Evolutionary conservation across 768 basidiomycete genomes (phyloP).

Genomic region (Trametes maxima): DNA sequence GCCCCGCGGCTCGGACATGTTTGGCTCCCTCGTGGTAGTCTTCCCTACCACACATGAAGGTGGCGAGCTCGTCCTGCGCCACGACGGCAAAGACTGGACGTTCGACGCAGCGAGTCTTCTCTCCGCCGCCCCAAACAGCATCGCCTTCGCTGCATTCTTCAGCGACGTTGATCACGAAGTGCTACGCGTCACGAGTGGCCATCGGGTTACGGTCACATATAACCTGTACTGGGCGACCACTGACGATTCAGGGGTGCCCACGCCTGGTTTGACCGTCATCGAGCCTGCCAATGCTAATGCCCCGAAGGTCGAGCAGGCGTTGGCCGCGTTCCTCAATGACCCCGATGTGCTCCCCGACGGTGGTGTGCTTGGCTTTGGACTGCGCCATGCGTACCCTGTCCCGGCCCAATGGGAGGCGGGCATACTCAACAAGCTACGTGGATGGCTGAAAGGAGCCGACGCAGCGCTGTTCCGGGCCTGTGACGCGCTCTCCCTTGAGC

Average conservation of each 20-base stretch:
- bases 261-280: background rate
- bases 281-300: background rate
- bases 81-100: slow-evolving; percentile 15
- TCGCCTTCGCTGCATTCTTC: slow-evolving; percentile 31
- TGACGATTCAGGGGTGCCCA: slow-evolving; percentile 17
- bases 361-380: slow-evolving; percentile 43
- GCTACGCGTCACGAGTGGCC: too few relatives aligned
- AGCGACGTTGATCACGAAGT: too few relatives aligned
- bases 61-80: slow-evolving; percentile 41
- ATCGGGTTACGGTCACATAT: too few relatives aligned
- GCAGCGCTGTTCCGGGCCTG: slow-evolving; percentile 1
- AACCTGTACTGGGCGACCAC: slow-evolving; percentile 39
- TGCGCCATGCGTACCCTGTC: slow-evolving; percentile 34
- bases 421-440: background rate
- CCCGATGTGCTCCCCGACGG: slow-evolving; percentile 36
- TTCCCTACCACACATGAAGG: slow-evolving; percentile 50
- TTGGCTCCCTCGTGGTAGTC: slow-evolving; percentile 52
- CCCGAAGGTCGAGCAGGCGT: slow-evolving; percentile 15
- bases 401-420: background rate
- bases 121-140: background rate
- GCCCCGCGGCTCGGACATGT: slow-evolving; percentile 27
- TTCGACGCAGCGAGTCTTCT: slow-evolving; percentile 39
- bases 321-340: slow-evolving; percentile 34
- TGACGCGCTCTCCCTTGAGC: slow-evolving; percentile 1
- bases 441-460: slow-evolving; percentile 9